Conservation (phyloP, 140 eudicot species). For the Bidens hawaiensis region DNA sequence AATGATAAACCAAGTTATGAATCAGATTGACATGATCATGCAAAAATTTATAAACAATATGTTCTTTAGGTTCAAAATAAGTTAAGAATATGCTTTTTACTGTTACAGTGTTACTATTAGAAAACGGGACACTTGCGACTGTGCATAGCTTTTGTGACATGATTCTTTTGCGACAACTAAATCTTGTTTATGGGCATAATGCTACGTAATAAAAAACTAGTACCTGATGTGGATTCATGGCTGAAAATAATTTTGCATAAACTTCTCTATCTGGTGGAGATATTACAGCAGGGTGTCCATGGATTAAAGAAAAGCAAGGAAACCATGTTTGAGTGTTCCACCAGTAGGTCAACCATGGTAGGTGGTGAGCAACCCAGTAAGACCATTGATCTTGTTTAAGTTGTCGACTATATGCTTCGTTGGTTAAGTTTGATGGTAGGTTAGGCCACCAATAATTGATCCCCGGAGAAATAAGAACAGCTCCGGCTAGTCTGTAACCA, state of each 20-base stretch:
- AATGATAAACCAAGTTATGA: too few relatives aligned
- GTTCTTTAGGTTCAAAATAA: too few relatives aligned
- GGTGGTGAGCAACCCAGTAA: slow-evolving; percentile 41
- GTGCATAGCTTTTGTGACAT: too few relatives aligned
- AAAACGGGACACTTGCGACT: too few relatives aligned
- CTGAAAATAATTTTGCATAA: background rate
- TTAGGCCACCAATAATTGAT: slow-evolving; percentile 60
- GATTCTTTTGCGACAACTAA: too few relatives aligned
- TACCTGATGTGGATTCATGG: slow-evolving; percentile 21
- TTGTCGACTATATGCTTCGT: slow-evolving; percentile 31
- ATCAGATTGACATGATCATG: too few relatives aligned
- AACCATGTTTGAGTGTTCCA: too few relatives aligned
- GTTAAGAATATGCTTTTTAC: too few relatives aligned
- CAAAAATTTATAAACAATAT: too few relatives aligned
- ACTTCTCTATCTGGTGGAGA: slow-evolving; percentile 19
- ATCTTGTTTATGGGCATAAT: background rate
- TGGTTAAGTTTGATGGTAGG: slow-evolving; percentile 32
- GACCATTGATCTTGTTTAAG: slow-evolving; percentile 39
- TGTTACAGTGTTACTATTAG: too few relatives aligned
- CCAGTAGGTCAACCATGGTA: too few relatives aligned
- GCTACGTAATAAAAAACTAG: background rate
- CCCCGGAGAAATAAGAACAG: slow-evolving; percentile 42
- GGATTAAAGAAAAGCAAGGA: slow-evolving; percentile 33
- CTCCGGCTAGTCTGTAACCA: slow-evolving; percentile 66
- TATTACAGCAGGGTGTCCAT: background rate